Base-by-base conservation (phyloP, 805 yeast genomes). In the Tanozyma kutaoensis region DNA sequence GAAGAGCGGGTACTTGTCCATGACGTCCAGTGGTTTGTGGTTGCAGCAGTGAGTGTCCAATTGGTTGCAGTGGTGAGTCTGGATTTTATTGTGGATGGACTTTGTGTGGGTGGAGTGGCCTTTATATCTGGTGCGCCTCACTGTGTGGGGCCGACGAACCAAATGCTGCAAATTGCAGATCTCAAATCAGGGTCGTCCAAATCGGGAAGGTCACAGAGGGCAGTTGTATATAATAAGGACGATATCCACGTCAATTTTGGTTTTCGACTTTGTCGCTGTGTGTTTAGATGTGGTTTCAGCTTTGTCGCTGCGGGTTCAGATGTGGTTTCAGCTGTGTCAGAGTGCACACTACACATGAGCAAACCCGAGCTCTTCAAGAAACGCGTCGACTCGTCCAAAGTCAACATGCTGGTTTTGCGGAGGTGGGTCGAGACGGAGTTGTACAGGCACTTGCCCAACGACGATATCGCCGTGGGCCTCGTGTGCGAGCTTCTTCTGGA, bases 401-500 rank as follows among this genome's bases (percentile, higher is more conserved):
- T 69, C 17, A 54, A 66, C 34, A 34, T 49, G 24, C 36, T 31
- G 1, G 49, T 61, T n/a, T 46, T 68, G 4, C 45, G 50, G 26
- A 34, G 35, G 11, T 69, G 72, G 69, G 48, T 67, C 12, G 37
- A 33, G 3, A 37, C 40, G 4, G 37, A 44, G 26, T 30, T 67
- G 17, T 42, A 50, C 11, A 40, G 49, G 24, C 42, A 51, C 8
- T 40, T 66, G 9, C 69, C 69, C 0, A 72, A 64, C 24, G 76
- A 69, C 35, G 76, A 69, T 14, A 58, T 69, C 3, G 51, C 62
- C 5, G 46, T 53, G 3, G 71, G 62, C 22, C 67, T 63, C 29
- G 41, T 62, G 4, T 43, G 45, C 26, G 72, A 69, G 38, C 41
- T 69, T 24, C 39, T 69, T 14, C 30, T 37, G 3, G 56, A 49